A percentile compares a stretch with the other conserved stretches of the same genome.
Conservation (phyloP, 306 rosid species). For the Biancaea sappan region DNA sequence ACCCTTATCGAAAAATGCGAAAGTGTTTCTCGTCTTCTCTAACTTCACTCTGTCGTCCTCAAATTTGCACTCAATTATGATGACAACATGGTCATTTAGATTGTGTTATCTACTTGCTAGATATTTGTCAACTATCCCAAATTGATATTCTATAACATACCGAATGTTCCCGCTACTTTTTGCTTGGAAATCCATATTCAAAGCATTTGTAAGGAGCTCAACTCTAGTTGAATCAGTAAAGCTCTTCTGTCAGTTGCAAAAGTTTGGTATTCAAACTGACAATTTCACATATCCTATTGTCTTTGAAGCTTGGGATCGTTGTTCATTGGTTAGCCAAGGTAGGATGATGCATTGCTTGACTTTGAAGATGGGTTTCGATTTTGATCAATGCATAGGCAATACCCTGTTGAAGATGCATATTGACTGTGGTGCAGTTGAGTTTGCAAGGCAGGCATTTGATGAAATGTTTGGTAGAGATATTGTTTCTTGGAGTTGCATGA, state of each 20-base stretch:
- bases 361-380: conserved; percentile 43
- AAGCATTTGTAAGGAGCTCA: conserved; percentile 43
- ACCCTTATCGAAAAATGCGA: conserved; percentile 30
- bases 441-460: conserved; percentile 53
- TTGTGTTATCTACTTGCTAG: conserved; percentile 31
- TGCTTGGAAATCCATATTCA: conserved; percentile 50
- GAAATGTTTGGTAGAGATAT: conserved; percentile 58
- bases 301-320: conserved; percentile 50
- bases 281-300: conserved; percentile 60
- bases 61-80: conserved; percentile 43
- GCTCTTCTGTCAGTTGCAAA: conserved; percentile 43
- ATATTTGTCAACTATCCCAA: conserved; percentile 40
- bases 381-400: conserved; percentile 42
- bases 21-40: conserved; percentile 38
- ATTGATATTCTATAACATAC: conserved; percentile 39
- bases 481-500: conserved; percentile 66
- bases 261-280: conserved; percentile 38
- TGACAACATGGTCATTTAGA: conserved; percentile 31
- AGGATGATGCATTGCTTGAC: conserved; percentile 47
- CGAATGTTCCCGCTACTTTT: conserved; percentile 54
- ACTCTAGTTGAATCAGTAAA: conserved; percentile 37
- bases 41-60: conserved; percentile 48
- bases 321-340: conserved; percentile 35
- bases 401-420: conserved; percentile 52
- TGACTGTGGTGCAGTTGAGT: conserved; percentile 27